Base-by-base conservation (phyloP, 2,329 filamentous ascomycete genomes). In the Rasamsonia emersonii region DNA sequence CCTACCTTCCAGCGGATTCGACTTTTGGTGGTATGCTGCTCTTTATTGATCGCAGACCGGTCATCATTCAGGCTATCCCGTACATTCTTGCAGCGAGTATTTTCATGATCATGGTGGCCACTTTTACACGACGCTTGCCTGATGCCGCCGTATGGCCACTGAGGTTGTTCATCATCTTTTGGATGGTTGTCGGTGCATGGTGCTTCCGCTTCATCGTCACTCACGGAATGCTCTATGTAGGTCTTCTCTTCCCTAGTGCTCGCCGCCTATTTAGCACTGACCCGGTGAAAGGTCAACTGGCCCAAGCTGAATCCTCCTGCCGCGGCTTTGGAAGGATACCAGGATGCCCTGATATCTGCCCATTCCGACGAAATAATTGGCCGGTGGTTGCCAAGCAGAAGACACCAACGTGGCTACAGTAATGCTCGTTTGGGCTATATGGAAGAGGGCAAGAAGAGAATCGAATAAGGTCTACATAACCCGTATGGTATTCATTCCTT, bases 401-500 rank as follows among this genome's bases (percentile, higher is more conserved):
- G 62, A 39, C 86, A 93, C 53, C 84, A 93, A 60, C 71, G 88
- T 10, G 86, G 86, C 3, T 73, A 85, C 40, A 94, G 86, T 62
- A 84, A 83, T 43, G 80, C 82, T 25, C 72, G 85, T 40, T 79
- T 93, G 46, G 73, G 85, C 18, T 91, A 82, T 46, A 76, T 93
- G 33, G 91, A 98, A 59, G 91, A 98, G 62, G 91, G 91, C 32
- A 98, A 98, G 73, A 98, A 95, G 74, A 84, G 91, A 56, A 93
- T 93, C 52, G 91, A 98, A 43, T 67, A 56, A 40, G 37, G 3
- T n/a, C n/a, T n/a, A n/a, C n/a, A n/a, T n/a, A n/a, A n/a, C n/a
- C n/a, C n/a, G n/a, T n/a, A n/a, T n/a, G n/a, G n/a, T n/a, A 16
- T 29, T 32, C 28, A 15, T 34, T 15, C 15, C 29, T 45, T 32